Evolutionary conservation across 208 protist genomes (phyloP), one percentile per base, ranked within the genome.

Genomic region (Trypanosomatidae sp.): DNA sequence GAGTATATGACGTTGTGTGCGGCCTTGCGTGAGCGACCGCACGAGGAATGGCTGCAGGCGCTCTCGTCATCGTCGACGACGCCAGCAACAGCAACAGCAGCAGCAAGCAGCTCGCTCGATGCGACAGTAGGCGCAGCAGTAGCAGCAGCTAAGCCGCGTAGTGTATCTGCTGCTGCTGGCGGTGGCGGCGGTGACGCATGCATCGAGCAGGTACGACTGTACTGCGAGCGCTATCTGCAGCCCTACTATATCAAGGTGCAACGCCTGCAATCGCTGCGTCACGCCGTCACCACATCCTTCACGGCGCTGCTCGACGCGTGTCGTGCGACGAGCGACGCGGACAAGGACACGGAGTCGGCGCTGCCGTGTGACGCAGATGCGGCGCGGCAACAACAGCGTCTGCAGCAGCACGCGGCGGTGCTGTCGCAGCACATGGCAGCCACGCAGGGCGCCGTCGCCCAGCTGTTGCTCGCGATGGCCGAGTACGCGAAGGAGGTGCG

Each of bases 141-240:
- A 19, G 15, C 44, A 2, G 63, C 27, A 26, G n/a, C n/a, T n/a
- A n/a, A n/a, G n/a, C n/a, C n/a, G n/a, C n/a, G n/a, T n/a, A n/a
- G n/a, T n/a, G n/a, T n/a, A n/a, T n/a, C n/a, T n/a, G n/a, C n/a
- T n/a, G n/a, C n/a, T n/a, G n/a, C n/a, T n/a, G n/a, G n/a, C n/a
- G n/a, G n/a, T n/a, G n/a, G n/a, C n/a, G n/a, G n/a, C n/a, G n/a
- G n/a, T n/a, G n/a, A n/a, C n/a, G n/a, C n/a, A n/a, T n/a, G n/a
- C n/a, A 33, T 77, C 10, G 58, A 82, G 18, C 43, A 50, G 1
- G 57, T 87, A 44, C 35, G 51, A 11, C 38, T 37, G 18, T 87
- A 79, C 63, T 84, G 82, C 56, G 56, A 66, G 7, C 53, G 69
- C 25, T 64, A 75, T 37, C 58, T 80, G 42, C 59, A 71, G 26